Conservation (phyloP, 139 green algal species). For the Yamagishiella unicocca region DNA sequence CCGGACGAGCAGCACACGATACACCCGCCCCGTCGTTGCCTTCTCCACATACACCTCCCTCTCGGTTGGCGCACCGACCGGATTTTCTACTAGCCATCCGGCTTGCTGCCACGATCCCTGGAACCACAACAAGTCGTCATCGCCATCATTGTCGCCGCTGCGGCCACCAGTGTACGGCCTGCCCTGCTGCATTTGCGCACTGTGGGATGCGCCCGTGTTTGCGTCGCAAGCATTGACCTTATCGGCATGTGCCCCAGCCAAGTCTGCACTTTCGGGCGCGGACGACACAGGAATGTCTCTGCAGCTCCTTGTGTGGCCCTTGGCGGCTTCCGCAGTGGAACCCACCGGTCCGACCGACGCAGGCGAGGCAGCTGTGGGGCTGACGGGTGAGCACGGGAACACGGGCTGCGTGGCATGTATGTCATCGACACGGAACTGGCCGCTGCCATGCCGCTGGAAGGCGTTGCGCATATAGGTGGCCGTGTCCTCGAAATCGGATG, state of each 20-base stretch:
- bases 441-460: slow-evolving; percentile 35
- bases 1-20: slow-evolving; percentile 36
- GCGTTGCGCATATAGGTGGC: slow-evolving; percentile 46
- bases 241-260: too few species aligned
- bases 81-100: slow-evolving; percentile 43
- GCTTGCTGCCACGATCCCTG: slow-evolving; percentile 1
- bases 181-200: too few species aligned
- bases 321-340: too few species aligned
- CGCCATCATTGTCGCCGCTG: too few species aligned
- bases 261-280: too few species aligned
- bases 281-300: too few species aligned
- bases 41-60: slow-evolving; percentile 52
- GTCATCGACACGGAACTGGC: neutral
- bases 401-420: neutral
- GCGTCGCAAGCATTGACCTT: too few species aligned
- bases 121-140: slow-evolving; percentile 9
- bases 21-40: slow-evolving; percentile 6
- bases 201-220: too few species aligned
- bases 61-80: slow-evolving; percentile 44
- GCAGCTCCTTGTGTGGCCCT: too few species aligned
- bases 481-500: slow-evolving; percentile 46
- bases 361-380: too few species aligned
- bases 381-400: slow-evolving; percentile 26
- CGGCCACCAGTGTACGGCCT: too few species aligned
- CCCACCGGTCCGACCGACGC: too few species aligned